Percentiles rank a stretch among this genome's conserved stretches.
Evolutionary conservation across 305 asterid genomes (phyloP).

Genomic region (Caryopteris hybrid): DNA sequence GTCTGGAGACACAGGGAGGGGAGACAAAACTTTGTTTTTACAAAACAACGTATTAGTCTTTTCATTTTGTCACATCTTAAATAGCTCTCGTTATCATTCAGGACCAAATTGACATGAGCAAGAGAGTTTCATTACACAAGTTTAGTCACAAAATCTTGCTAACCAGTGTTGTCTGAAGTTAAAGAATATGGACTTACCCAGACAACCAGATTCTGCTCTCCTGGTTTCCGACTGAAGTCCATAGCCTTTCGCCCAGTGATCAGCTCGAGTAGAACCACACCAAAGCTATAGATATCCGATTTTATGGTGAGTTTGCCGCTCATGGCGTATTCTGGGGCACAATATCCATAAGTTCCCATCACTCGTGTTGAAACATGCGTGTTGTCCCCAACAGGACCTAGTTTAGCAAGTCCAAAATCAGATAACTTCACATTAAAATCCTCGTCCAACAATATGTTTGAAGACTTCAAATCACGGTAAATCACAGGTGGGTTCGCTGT

Average conservation of each 20-base stretch:
- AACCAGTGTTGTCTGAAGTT: no score
- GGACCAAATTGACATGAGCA: no score
- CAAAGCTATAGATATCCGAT: conserved; percentile 88
- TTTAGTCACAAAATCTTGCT: no score
- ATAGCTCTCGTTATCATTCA: no score
- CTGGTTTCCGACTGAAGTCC: conserved; percentile 45
- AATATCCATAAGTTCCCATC: conserved; percentile 92
- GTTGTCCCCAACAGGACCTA: conserved; percentile 86
- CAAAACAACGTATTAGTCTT: no score
- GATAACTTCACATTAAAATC: conserved; percentile 77
- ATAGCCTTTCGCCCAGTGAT: conserved; percentile 78
- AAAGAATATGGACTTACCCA: conserved; percentile 76
- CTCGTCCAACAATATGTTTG: conserved; percentile 67
- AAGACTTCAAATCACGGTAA: conserved; percentile 83
- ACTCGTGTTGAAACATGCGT: conserved; percentile 90
- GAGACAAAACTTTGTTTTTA: no score
- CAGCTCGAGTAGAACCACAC: conserved; percentile 79
- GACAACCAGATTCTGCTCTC: conserved; percentile 71
- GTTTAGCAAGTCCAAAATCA: conserved; percentile 87
- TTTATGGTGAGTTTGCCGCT: conserved; percentile 79
- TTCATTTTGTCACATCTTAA: no score
- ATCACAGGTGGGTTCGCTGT: conserved; percentile 84
- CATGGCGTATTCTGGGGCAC: conserved; percentile 92
- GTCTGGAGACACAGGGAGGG: no score
- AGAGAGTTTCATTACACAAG: no score